Conservation (phyloP, 371 early-diverging fungal genomes). For the Capniomyces stellatus region DNA sequence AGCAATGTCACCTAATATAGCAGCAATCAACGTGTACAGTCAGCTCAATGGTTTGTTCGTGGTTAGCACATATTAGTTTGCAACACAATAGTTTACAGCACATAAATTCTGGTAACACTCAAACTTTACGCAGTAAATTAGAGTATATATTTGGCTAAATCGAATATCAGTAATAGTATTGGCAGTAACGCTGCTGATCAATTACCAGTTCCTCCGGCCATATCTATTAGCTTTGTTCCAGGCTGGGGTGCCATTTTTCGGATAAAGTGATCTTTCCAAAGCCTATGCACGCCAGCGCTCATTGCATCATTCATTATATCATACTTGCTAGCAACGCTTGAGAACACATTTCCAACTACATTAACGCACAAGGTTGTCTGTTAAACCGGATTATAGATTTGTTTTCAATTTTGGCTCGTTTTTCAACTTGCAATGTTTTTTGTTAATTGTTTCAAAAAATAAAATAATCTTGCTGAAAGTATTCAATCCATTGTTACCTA, state of each 20-base stretch:
- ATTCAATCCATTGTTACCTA: conserved; percentile 30
- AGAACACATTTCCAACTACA: conserved; percentile 75
- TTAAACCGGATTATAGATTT: no score
- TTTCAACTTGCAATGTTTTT: no score
- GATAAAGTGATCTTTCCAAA: conserved; percentile 91
- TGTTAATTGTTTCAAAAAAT: not conserved
- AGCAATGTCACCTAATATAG: conserved; percentile 60
- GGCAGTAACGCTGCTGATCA: no score
- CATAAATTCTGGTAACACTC: no score
- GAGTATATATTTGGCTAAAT: not conserved
- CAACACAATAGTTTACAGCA: no score
- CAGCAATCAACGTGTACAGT: conserved; percentile 17
- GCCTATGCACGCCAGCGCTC: conserved; percentile 80
- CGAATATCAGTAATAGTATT: conserved; percentile 17
- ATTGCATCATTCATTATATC: conserved; percentile 96
- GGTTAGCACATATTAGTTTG: no score
- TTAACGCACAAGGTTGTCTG: no score
- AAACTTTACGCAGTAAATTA: conserved; percentile 6
- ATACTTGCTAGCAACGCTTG: conserved; percentile 80
- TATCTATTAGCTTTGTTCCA: conserved; percentile 75
- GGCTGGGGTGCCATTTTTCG: conserved; percentile 65
- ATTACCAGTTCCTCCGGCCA: conserved; percentile 87
- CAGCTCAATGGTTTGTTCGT: no score
- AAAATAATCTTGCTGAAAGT: not conserved
- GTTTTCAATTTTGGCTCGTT: not conserved